A percentile compares a stretch with the other conserved stretches of the same genome.
Conservation (phyloP, 129 eudicot species). For the Saposhnikovia divaricata region DNA sequence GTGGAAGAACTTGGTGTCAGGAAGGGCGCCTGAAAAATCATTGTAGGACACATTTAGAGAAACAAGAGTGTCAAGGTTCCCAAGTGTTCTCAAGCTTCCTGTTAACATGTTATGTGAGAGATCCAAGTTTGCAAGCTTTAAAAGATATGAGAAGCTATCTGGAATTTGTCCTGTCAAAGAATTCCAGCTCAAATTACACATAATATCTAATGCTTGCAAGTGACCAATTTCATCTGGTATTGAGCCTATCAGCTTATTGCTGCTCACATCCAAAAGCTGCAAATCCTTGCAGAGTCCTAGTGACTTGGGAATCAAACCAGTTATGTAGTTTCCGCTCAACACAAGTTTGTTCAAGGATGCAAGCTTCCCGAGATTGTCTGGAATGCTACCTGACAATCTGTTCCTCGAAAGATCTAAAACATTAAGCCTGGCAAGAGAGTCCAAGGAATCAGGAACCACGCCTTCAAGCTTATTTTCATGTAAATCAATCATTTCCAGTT, state of each 20-base stretch:
- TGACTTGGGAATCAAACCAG: slow-evolving; percentile 35
- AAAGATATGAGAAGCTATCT: slow-evolving; percentile 31
- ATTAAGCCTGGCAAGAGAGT: slow-evolving; percentile 35
- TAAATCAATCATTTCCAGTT: slow-evolving; percentile 45
- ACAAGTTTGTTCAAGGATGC: slow-evolving; percentile 35
- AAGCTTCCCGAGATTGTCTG: slow-evolving; percentile 35
- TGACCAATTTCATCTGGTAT: slow-evolving; percentile 42
- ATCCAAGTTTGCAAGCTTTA: slow-evolving; percentile 47
- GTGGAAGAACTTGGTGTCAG: slow-evolving; percentile 40
- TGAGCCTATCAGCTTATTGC: slow-evolving; percentile 27
- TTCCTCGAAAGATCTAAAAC: slow-evolving; percentile 45
- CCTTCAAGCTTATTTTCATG: slow-evolving; percentile 41
- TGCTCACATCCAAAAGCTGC: slow-evolving; percentile 45
- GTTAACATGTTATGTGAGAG: slow-evolving; percentile 43
- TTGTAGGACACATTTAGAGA: slow-evolving; percentile 45
- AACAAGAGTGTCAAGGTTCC: slow-evolving; percentile 50
- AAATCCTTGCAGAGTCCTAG: slow-evolving; percentile 34
- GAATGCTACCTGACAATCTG: slow-evolving; percentile 34
- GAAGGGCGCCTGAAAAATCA: slow-evolving; percentile 45
- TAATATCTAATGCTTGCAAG: slow-evolving; percentile 41
- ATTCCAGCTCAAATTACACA: slow-evolving; percentile 41
- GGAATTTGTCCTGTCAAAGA: slow-evolving; percentile 34
- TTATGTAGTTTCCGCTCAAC: slow-evolving; percentile 30
- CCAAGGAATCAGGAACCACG: slow-evolving; percentile 30
- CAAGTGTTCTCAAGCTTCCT: slow-evolving; percentile 35